Evolutionary conservation across 2,329 filamentous ascomycete species (phyloP), one percentile per base, ranked within the genome.

Genomic region (Pestalotiopsis sp.): DNA sequence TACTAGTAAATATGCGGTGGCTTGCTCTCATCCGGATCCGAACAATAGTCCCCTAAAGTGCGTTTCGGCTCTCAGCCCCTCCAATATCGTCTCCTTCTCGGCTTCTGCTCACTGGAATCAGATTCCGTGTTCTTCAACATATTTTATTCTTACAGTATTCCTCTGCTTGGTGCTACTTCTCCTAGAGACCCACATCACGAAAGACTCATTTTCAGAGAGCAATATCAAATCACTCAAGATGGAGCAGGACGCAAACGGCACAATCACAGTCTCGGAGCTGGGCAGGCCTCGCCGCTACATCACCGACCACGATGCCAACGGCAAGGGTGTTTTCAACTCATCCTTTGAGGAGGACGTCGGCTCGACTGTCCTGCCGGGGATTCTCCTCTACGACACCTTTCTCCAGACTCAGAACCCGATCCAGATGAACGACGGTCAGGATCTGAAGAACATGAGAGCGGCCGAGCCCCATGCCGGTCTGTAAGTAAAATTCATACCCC

Each of bases 271-370:
- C 23, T 62, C 59, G 59, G 59, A 62, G 59, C 59, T 64, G 64
- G 64, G 64, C 23, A 56, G n/a, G 13, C 64, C 64, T 39, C 23
- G 36, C 23, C 64, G 64, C 5, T 66, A 38, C 41, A 66, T 58
- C 25, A 66, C 64, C 17, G 64, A 66, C 23, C 64, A 66, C 27
- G 27, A 56, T 38, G 64, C 45, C 20, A 23, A 66, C 4, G 64
- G 64, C n/a, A 66, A 58, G 14, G 20, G n/a, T 20, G 49, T 56
- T 7, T 66, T 66, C 52, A 66, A 25, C 64, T 36, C 13, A 12
- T 25, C 23, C n/a, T 57, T 66, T 38, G 49, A 56, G 17, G 45
- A 66, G 31, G 64, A 66, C 7, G 27, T 66, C 27, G n/a, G 41
- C n/a, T 66, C 52, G 52, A 49, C 41, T 17, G 27, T 23, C 41